These are phyloP conservation scores for Sphagnum fallax DNA, from an alignment of 228 moss, liverwort and hornwort genomes.

Conservation along the genomic window DNA sequence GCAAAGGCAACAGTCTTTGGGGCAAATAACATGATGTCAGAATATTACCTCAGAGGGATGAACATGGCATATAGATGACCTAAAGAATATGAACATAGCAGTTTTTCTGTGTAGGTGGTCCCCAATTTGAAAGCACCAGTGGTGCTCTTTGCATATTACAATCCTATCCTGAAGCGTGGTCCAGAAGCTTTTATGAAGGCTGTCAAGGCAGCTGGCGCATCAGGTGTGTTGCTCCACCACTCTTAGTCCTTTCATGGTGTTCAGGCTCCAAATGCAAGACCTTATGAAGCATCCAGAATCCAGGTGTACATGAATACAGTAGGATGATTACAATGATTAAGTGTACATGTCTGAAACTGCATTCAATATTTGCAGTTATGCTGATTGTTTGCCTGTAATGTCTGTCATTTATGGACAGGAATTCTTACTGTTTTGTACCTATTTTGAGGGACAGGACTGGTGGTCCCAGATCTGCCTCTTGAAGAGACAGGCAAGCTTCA, in stretches of 20 bases:
- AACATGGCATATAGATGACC: no score
- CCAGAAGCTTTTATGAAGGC: constrained; percentile 43
- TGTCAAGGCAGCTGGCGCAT: constrained; percentile 60
- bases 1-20: no score
- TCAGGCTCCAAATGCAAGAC: neutral
- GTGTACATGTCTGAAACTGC: no score
- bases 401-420: no score
- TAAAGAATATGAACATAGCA: no score
- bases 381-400: no score
- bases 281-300: neutral
- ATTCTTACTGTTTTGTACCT: no score
- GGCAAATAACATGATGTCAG: no score
- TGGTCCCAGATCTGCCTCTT: constrained; percentile 76
- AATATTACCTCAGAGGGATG: no score
- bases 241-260: no score
- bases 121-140: constrained; percentile 61
- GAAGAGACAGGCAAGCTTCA: constrained; percentile 62
- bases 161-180: constrained; percentile 70
- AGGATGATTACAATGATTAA: neutral
- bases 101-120: constrained; percentile 25
- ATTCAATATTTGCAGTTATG: no score
- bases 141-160: constrained; percentile 77
- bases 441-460: constrained; percentile 35
- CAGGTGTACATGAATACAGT: neutral
- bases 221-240: constrained; percentile 24